Percentiles rank a stretch among this genome's conserved stretches.
Conservation (phyloP, 805 yeast species). For the Limtongia smithiae region DNA sequence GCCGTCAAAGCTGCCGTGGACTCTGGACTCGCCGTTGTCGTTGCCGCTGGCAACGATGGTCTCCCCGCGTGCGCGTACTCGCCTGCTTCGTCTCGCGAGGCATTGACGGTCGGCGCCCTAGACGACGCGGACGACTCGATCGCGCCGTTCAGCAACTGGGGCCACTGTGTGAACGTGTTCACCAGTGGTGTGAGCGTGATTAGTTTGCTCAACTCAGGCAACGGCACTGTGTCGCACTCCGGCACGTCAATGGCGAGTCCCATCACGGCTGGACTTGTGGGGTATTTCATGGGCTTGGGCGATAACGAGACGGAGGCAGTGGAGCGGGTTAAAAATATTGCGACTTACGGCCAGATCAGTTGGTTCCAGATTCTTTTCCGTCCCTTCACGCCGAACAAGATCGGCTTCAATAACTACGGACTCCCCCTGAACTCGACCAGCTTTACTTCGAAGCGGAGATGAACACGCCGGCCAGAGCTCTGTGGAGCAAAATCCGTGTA, state of each 20-base stretch:
- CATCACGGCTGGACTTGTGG: slow-evolving; percentile 85
- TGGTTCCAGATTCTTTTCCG: slow-evolving; percentile 29
- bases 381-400: slow-evolving; percentile 29
- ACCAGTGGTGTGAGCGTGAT: slow-evolving; percentile 84
- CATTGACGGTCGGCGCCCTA: slow-evolving; percentile 83
- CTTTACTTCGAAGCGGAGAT: too few species aligned
- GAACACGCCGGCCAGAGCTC: too few species aligned
- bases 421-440: slow-evolving; percentile 45
- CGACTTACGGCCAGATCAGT: slow-evolving; percentile 27
- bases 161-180: slow-evolving; percentile 81
- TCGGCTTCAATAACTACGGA: slow-evolving; percentile 26
- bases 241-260: slow-evolving; percentile 99
- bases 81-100: slow-evolving; percentile 73
- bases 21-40: slow-evolving; percentile 53
- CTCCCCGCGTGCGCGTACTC: slow-evolving; percentile 77
- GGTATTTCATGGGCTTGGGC: slow-evolving; percentile 59
- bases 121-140: slow-evolving; percentile 67
- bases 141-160: slow-evolving; percentile 88
- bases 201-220: slow-evolving; percentile 44
- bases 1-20: slow-evolving; percentile 74
- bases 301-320: slow-evolving; percentile 32
- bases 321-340: slow-evolving; percentile 23
- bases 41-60: slow-evolving; percentile 83
- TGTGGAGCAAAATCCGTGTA: too few species aligned
- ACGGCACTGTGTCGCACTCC: slow-evolving; percentile 36